phyloP scores from a whole-genome alignment of 176 grass and related monocot species.

The Eremochloa ophiuroides region DNA sequence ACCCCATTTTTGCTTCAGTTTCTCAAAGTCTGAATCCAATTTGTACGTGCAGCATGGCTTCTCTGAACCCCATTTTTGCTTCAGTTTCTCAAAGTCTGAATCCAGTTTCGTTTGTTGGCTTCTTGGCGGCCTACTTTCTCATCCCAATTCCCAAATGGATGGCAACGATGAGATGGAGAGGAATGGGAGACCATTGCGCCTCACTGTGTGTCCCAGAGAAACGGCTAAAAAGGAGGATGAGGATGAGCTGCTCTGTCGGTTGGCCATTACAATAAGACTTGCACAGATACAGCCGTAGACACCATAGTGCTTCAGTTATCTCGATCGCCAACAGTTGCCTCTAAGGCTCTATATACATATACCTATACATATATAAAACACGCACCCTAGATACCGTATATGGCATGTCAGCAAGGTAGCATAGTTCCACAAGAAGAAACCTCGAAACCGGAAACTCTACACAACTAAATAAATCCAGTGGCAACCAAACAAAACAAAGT shows the following conservation, averaged over 20 bases:
- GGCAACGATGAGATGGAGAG: background rate
- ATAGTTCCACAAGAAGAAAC: background rate
- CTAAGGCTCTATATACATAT: background rate
- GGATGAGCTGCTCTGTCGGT: background rate
- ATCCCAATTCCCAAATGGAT: background rate
- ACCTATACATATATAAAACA: background rate
- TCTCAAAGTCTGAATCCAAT: background rate
- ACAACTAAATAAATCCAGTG: background rate
- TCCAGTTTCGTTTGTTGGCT: background rate
- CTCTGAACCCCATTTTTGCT: no score
- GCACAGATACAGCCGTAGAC: background rate
- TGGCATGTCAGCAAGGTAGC: background rate
- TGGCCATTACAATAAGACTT: conserved; percentile 16
- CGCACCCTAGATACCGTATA: conserved; percentile 8
- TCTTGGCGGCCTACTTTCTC: background rate
- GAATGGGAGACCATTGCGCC: no score
- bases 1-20: background rate
- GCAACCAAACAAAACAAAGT: background rate
- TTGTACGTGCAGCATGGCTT: background rate
- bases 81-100: no score
- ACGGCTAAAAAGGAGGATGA: conserved; percentile 2
- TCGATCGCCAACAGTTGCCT: background rate
- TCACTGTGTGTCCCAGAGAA: no score
- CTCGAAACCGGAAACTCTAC: background rate
- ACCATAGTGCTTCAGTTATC: background rate